Conservation (phyloP, 2,329 filamentous ascomycete species). For the Xylariales sp. region DNA sequence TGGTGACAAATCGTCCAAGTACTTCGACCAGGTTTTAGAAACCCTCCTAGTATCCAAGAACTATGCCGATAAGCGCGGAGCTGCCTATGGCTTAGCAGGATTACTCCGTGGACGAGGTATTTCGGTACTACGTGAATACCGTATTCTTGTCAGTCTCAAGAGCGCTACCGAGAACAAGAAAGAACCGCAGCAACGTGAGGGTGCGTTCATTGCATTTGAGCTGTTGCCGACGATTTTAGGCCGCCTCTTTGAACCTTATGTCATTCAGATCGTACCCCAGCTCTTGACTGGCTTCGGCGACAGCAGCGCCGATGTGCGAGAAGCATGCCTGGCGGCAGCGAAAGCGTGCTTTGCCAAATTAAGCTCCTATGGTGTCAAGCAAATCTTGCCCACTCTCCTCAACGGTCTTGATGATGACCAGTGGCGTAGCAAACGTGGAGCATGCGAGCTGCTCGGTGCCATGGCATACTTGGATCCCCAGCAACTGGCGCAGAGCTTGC, state of each 20-base stretch:
- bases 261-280: slow-evolving; percentile 94
- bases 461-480: slow-evolving; percentile 99
- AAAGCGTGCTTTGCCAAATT: slow-evolving; percentile 94
- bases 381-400: slow-evolving; percentile 90
- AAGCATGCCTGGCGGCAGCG: slow-evolving; percentile 90
- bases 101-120: slow-evolving; percentile 91
- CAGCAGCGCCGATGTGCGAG: slow-evolving; percentile 86
- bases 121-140: slow-evolving; percentile 81
- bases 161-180: slow-evolving; percentile 95
- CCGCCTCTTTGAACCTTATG: slow-evolving; percentile 92
- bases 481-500: slow-evolving; percentile 89
- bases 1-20: slow-evolving; percentile 79
- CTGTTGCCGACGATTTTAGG: slow-evolving; percentile 87
- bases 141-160: slow-evolving; percentile 83
- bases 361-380: slow-evolving; percentile 95
- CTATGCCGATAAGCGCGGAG: slow-evolving; percentile 91
- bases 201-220: slow-evolving; percentile 89
- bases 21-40: slow-evolving; percentile 83
- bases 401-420: slow-evolving; percentile 94
- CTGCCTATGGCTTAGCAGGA: slow-evolving; percentile 93
- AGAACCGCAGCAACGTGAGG: slow-evolving; percentile 87
- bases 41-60: slow-evolving; percentile 87
- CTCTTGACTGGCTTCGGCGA: slow-evolving; percentile 91
- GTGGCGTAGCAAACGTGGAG: slow-evolving; percentile 98
- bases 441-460: slow-evolving; percentile 93